Base-by-base conservation (phyloP, 225 moss, liverwort and hornwort genomes). In the Takakia lepidozioides region DNA sequence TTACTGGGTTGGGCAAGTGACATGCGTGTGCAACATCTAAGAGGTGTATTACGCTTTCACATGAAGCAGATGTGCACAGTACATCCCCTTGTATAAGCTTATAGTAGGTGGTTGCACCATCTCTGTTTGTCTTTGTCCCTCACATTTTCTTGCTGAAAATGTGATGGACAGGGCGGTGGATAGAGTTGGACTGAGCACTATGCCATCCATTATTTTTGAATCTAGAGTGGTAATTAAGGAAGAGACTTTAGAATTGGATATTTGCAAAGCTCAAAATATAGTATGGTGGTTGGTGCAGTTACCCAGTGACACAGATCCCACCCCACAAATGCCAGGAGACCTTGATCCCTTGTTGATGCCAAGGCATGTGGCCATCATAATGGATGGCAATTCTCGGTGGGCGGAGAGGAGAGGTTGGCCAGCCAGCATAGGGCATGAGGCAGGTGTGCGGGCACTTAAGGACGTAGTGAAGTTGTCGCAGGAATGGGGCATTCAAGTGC, bases 351-450 rank as follows among this genome's bases (percentile, higher is more conserved):
- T 78, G 35, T 59, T 80, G 54, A 47, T 95, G 59, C 93, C 93
- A 29, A 84, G 65, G 65, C 93, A 95, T 52, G 86, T 95, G 25
- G 89, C 93, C 27, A 86, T 95, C 16, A 90, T 95, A 32, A 89
- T 95, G 93, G 93, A 95, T 61, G 93, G 93, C 34, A 95, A 95
- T 52, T 82, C 93, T 10, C 64, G 93, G 58, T 95, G 93, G 93
- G 93, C 93, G 26, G 78, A 82, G 49, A 59, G 74, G 23, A 70
- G 79, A 67, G 93, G 93, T 11, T 48, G 81, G 77, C 84, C 84
- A 52, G 52, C 79, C 19, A 82, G 79, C 26, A 61, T 74, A 52
- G 93, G 93, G 42, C 93, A 95, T 62, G 86, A 86, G 53, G 82
- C 89, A 27, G 93, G 93, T 52, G 84, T 70, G 23, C 71, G 79